Base-by-base conservation (phyloP, 345 rosid species). In the sweet orange (Citrus sinensis) region DNA sequence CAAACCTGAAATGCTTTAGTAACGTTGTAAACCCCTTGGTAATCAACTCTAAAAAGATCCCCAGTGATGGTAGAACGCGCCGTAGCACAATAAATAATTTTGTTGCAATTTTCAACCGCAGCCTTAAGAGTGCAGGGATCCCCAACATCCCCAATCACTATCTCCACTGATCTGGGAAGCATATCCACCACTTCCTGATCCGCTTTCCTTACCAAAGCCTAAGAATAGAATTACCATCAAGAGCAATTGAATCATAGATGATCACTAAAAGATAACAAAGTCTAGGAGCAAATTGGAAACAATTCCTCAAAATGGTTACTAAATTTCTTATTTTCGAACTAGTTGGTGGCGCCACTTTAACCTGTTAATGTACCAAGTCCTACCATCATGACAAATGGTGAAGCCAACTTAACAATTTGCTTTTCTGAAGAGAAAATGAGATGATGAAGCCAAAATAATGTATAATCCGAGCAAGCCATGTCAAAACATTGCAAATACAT, bases 111-210 rank as follows among this genome's bases (percentile, higher is more conserved):
- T 67, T 92, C 92, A 0, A 95, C 89, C 2, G 99, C 97, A 56
- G 86, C 81, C 78, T 75, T 86, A 60, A 93, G 90, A 68, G 93
- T 86, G 27, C 89, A 84, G 4, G 92, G 92, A 49, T 95, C 98
- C 9, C 99, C 98, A 51, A 93, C 97, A 84, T 95, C 98, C 55
- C 97, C 99, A 22, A 85, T 77, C 25, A 95, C 88, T 55, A 93
- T 84, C 86, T 91, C 95, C 71, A 95, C 97, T 32, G 98, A 95
- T 82, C 98, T 88, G 20, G 98, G 99, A 71, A 95, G 91, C 92
- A 85, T 81, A 78, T 88, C 94, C 71, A 92, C 67, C 79, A 89
- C 97, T 17, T 89, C 87, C 80, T 88, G 85, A 39, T 95, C 97
- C 22, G 82, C 84, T 72, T 91, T 87, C 81, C 99, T 88, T 70